These are phyloP conservation scores for Casuarina cunninghamiana DNA, from an alignment of 306 rosid species.

Conservation along the genomic window DNA sequence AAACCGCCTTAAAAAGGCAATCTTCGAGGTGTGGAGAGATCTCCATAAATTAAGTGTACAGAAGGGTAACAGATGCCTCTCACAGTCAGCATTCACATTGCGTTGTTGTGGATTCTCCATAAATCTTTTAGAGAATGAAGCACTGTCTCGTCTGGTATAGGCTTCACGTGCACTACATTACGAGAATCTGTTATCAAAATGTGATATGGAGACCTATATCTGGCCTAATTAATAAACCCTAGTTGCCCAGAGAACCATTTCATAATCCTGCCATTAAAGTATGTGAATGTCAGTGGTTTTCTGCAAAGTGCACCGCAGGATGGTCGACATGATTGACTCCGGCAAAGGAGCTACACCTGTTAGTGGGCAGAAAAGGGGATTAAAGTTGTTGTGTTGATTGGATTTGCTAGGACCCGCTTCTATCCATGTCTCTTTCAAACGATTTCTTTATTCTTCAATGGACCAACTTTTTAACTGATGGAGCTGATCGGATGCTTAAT, in stretches of 20 bases:
- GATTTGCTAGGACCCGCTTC: background rate
- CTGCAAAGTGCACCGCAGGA: no score
- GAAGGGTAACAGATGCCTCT: background rate
- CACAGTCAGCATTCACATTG: slow-evolving; percentile 9
- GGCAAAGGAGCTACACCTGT: background rate
- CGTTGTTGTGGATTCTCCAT: background rate
- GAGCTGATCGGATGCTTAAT: no score
- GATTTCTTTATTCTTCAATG: no score
- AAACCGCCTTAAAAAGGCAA: background rate
- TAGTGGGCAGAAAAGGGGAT: background rate
- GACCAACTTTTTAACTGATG: no score
- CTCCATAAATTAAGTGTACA: background rate
- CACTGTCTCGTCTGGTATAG: background rate
- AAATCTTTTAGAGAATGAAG: background rate
- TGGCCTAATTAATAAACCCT: background rate
- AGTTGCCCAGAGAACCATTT: background rate
- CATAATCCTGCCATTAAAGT: background rate
- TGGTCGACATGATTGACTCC: slow-evolving; percentile 9
- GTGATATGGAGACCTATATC: background rate
- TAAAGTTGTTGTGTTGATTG: background rate
- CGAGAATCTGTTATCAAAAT: background rate
- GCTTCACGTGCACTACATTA: slow-evolving; percentile 25
- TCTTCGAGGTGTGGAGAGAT: background rate
- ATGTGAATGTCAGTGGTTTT: background rate
- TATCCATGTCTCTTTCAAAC: background rate